Percentiles rank a stretch among this genome's conserved stretches.
Conservation (phyloP, 345 rosid genomes). For the Moricandia arvensis region DNA sequence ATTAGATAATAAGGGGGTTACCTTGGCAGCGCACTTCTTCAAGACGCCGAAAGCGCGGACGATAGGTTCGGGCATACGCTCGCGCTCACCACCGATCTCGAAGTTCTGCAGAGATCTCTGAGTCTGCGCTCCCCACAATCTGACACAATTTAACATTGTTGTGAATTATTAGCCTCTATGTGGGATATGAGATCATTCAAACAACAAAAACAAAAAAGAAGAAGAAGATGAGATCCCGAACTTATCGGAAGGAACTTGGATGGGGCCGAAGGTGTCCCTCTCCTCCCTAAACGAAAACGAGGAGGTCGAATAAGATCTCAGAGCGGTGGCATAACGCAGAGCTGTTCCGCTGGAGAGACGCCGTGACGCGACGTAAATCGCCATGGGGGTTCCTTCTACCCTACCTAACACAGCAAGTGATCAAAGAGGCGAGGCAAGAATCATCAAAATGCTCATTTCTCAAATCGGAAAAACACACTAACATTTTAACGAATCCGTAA, state of each 20-base stretch:
- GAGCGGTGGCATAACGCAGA: conserved; percentile 38
- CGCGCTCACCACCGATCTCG: conserved; percentile 91
- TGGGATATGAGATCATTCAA: too few relatives aligned
- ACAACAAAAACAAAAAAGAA: too few relatives aligned
- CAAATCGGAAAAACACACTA: too few relatives aligned
- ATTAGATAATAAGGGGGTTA: background rate
- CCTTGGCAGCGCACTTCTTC: conserved; percentile 97
- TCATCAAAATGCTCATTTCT: too few relatives aligned
- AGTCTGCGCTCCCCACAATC: conserved; percentile 98
- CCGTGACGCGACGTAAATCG: conserved; percentile 52
- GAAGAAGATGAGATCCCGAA: conserved; percentile 24
- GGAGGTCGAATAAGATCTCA: conserved; percentile 56
- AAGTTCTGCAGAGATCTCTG: conserved; percentile 94
- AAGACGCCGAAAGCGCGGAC: conserved; percentile 90
- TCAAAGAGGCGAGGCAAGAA: too few relatives aligned
- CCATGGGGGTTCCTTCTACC: conserved; percentile 40
- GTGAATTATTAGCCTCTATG: too few relatives aligned
- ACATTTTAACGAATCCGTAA: too few relatives aligned
- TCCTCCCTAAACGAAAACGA: conserved; percentile 72
- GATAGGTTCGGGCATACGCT: conserved; percentile 92
- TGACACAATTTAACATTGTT: background rate
- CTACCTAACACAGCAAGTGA: too few relatives aligned
- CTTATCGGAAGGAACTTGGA: conserved; percentile 84
- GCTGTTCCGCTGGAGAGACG: conserved; percentile 54
- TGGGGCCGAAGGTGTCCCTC: conserved; percentile 90